Evolutionary conservation across 805 yeast genomes (phyloP), one percentile per base, ranked within the genome.

Genomic region (Priceomyces medius): DNA sequence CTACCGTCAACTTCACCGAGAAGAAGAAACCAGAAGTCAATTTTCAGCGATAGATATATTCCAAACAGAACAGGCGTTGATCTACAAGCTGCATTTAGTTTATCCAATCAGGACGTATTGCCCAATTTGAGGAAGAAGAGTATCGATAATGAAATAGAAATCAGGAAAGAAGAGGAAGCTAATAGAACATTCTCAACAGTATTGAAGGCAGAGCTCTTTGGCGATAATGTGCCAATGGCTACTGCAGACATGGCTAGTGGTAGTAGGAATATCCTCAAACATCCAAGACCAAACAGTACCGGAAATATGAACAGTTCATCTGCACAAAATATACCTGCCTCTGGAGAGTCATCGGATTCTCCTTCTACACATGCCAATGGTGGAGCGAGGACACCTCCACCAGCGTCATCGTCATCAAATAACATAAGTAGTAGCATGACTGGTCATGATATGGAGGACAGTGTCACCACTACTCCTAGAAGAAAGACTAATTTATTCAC

Each of bases 61-160:
- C 99, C 99, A 4, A 81, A 79, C 45, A 66, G 99, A 37, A 81
- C 87, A 1, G 96, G 96, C 0, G 77, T 88, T 19, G 95, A 88
- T 54, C 67, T 91, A 12, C 93, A 88, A 54, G 88, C 97, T 0
- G 96, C 96, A 6, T 84, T 81, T 59, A 76, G 81, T 44, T 63
- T 81, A 37, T 73, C 73, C 18, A 64, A 65, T 38, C 76, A 71
- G 42, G 76, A 68, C 13, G 55, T 75, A 58, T 14, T 64, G 13
- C 71, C 73, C 2, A 65, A 65, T 34, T 49, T 63, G 26, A 46
- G 66, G 26, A 52, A 57, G 38, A 42, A 55, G 14, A 43, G 45
- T 44, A 57, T 65, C 6, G 81, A 76, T 38, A 75, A 74, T 49
- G 95, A 85, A 51, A 66, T 84, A 17, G 93, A 86, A 47, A 67